phyloP scores from a whole-genome alignment of 2,329 filamentous ascomycete species.

The Xylariaceae sp. region DNA sequence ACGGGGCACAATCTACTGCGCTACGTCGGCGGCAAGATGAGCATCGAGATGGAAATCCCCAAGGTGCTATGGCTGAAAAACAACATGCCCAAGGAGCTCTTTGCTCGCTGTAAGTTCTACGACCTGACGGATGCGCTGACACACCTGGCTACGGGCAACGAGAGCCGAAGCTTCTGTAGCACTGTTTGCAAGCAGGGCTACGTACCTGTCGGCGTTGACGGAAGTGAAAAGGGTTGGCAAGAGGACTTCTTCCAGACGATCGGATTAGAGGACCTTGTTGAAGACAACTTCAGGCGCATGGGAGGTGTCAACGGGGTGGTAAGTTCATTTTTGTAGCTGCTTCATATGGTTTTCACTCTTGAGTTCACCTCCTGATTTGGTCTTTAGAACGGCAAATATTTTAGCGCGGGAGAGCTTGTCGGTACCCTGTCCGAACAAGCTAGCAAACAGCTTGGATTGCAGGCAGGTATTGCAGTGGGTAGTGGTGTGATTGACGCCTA shows the following conservation, averaged over 20 bases:
- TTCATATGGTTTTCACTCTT: constrained; percentile 10
- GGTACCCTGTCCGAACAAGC: constrained; percentile 84
- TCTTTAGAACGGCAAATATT: constrained; percentile 81
- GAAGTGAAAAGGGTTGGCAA: constrained; percentile 97
- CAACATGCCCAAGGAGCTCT: constrained; percentile 90
- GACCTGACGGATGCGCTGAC: constrained; percentile 92
- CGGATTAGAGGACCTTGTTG: constrained; percentile 79
- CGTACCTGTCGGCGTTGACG: constrained; percentile 95
- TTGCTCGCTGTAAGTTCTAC: constrained; percentile 94
- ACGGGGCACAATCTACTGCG: constrained; percentile 90
- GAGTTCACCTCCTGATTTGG: constrained; percentile 25
- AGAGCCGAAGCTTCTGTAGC: constrained; percentile 92
- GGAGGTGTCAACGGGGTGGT: constrained; percentile 95
- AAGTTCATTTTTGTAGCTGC: constrained; percentile 52
- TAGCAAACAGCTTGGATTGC: constrained; percentile 79
- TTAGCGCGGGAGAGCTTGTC: constrained; percentile 89
- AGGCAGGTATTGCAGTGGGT: constrained; percentile 85
- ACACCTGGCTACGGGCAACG: constrained; percentile 88
- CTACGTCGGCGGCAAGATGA: constrained; percentile 98
- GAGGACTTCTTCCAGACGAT: constrained; percentile 89
- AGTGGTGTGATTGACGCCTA: constrained; percentile 98
- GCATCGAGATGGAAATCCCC: constrained; percentile 98
- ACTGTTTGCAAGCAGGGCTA: constrained; percentile 97
- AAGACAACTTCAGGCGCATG: constrained; percentile 90
- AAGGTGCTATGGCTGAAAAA: constrained; percentile 99